phyloP scores from a whole-genome alignment of 2,329 filamentous ascomycete genomes.

The Phyllosticta citrichinensis region DNA sequence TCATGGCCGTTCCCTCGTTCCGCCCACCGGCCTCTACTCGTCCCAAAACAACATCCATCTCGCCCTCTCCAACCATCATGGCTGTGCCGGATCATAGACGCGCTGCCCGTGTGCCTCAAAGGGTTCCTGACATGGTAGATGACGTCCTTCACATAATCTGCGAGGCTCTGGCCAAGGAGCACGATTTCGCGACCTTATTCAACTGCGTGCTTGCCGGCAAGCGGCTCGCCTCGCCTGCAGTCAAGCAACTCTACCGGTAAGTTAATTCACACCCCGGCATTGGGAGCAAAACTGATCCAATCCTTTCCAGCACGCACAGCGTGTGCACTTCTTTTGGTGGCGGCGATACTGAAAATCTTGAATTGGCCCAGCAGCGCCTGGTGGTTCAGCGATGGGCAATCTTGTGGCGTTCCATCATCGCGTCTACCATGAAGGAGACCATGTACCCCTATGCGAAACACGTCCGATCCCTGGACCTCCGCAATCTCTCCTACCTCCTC shows the following conservation, averaged over 20 bases:
- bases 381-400: slow-evolving; percentile 50
- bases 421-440: slow-evolving; percentile 53
- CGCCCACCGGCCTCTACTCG: neutral
- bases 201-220: slow-evolving; percentile 47
- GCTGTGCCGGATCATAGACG: neutral
- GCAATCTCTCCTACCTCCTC: slow-evolving; percentile 50
- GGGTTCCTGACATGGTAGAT: slow-evolving; percentile 34
- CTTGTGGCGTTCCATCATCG: slow-evolving; percentile 58
- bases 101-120: neutral
- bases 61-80: slow-evolving; percentile 12
- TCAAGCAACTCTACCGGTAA: slow-evolving; percentile 55
- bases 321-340: slow-evolving; percentile 29
- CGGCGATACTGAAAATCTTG: slow-evolving; percentile 30
- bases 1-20: slow-evolving; percentile 4
- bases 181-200: slow-evolving; percentile 52
- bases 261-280: slow-evolving; percentile 10
- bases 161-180: slow-evolving; percentile 45
- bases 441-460: slow-evolving; percentile 61
- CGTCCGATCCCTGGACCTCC: slow-evolving; percentile 53
- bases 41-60: neutral
- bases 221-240: slow-evolving; percentile 47
- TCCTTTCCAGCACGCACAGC: slow-evolving; percentile 31
- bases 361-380: slow-evolving; percentile 34
- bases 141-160: slow-evolving; percentile 54
- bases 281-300: neutral